phyloP scores from a whole-genome alignment of 2,329 filamentous ascomycete species.

The Pseudohalonectria lignicola region DNA sequence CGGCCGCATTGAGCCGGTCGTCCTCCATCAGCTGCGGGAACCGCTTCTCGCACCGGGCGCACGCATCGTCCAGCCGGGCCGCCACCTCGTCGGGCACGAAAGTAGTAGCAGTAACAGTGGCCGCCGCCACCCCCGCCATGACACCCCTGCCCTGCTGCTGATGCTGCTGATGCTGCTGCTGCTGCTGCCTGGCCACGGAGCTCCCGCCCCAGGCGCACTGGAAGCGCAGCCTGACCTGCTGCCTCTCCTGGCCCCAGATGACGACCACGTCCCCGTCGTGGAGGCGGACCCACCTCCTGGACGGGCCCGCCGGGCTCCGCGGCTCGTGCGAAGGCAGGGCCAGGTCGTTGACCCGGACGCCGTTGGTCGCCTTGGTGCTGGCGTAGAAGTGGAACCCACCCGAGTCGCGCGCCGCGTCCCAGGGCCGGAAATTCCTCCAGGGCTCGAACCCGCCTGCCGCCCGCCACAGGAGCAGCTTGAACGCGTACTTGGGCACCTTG shows the following conservation, averaged over 20 bases:
- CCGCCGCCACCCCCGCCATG: slow-evolving; percentile 8
- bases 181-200: slow-evolving; percentile 22
- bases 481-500: slow-evolving; percentile 70
- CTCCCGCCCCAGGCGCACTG: slow-evolving; percentile 47
- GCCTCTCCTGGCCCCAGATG: slow-evolving; percentile 42
- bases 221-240: slow-evolving; percentile 31
- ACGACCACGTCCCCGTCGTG: slow-evolving; percentile 68
- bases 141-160: too few species aligned
- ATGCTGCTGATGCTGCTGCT: neutral
- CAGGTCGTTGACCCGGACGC: slow-evolving; percentile 69
- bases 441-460: slow-evolving; percentile 48
- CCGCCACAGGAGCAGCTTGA: slow-evolving; percentile 67
- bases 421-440: slow-evolving; percentile 38
- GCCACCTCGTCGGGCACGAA: slow-evolving; percentile 28
- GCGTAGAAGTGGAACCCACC: slow-evolving; percentile 57
- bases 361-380: slow-evolving; percentile 65
- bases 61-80: slow-evolving; percentile 35
- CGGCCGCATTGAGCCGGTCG: slow-evolving; percentile 28
- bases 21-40: slow-evolving; percentile 27
- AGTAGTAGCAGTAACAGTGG: too few species aligned
- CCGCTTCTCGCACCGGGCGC: slow-evolving; percentile 30
- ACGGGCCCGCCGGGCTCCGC: slow-evolving; percentile 42
- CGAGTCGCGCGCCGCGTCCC: slow-evolving; percentile 30
- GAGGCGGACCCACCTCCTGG: slow-evolving; percentile 53
- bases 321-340: slow-evolving; percentile 45